Evolutionary conservation across 495 filamentous ascomycete genomes (phyloP).

Genomic region (Penicillium flavigenum): DNA sequence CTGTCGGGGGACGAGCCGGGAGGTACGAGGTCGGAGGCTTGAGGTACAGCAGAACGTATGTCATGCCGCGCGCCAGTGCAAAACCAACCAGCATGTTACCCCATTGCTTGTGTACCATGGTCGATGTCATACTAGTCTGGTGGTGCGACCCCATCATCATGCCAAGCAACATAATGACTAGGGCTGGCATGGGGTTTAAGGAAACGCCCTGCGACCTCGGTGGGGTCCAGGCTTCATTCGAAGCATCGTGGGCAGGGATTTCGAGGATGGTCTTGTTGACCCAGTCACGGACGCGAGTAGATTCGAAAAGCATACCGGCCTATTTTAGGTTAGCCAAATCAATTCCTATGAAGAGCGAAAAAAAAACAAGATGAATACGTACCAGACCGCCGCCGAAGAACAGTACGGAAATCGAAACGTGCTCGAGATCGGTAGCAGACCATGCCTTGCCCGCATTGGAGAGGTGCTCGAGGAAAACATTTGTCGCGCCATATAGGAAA

Average conservation of each 20-base stretch:
- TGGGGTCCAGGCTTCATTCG: conserved; percentile 51
- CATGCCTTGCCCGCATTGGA: conserved; percentile 66
- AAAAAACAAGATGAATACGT: conserved; percentile 27
- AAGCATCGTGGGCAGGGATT: conserved; percentile 38
- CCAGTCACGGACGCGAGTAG: conserved; percentile 62
- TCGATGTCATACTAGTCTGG: conserved; percentile 78
- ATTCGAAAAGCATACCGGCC: conserved; percentile 95
- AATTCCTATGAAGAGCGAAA: background rate
- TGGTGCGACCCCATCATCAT: conserved; percentile 95
- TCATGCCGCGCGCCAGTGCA: conserved; percentile 72
- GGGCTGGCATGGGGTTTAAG: conserved; percentile 84
- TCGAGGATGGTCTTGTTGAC: conserved; percentile 64
- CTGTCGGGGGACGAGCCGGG: conserved; percentile 88
- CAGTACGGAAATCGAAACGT: conserved; percentile 87
- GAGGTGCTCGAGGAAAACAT: conserved; percentile 92
- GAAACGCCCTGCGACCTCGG: conserved; percentile 73
- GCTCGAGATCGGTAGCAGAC: conserved; percentile 80
- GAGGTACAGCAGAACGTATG: conserved; percentile 77
- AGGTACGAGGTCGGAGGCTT: conserved; percentile 79
- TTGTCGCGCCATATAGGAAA: conserved; percentile 82
- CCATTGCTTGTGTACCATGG: conserved; percentile 95
- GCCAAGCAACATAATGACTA: conserved; percentile 82
- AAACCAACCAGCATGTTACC: conserved; percentile 81
- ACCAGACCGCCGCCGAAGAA: conserved; percentile 94
- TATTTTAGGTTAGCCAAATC: conserved; percentile 25